phyloP scores from a whole-genome alignment of 1,284 basidiomycete species.

The Pholiota adiposa region DNA sequence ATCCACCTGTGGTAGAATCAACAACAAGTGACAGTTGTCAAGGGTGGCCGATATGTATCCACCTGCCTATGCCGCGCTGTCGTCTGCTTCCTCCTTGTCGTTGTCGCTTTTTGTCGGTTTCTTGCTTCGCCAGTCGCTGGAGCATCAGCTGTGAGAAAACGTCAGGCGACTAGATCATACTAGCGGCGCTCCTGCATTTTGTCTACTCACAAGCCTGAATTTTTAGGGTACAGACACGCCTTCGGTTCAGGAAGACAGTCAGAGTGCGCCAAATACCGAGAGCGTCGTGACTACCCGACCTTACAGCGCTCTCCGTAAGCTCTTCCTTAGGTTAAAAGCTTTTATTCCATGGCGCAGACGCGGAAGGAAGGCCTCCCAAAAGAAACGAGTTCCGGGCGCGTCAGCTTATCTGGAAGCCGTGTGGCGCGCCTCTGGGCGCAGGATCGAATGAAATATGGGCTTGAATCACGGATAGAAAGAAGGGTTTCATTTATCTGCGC shows the following conservation, averaged over 20 bases:
- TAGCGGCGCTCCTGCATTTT: background rate
- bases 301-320: background rate
- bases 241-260: constrained; percentile 1
- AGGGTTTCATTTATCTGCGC: background rate
- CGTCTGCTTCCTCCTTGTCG: background rate
- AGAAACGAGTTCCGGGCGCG: background rate
- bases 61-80: constrained; percentile 1
- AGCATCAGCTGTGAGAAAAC: background rate
- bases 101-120: background rate
- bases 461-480: constrained; percentile 3
- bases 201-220: background rate
- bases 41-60: constrained; percentile 2
- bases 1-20: constrained; percentile 6
- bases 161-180: background rate
- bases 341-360: background rate
- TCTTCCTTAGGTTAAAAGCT: background rate
- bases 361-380: background rate
- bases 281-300: background rate
- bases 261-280: too few relatives aligned
- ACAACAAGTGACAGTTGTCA: constrained; percentile 2
- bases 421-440: constrained; percentile 12
- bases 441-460: background rate
- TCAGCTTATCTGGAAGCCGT: constrained; percentile 5
- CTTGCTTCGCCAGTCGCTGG: background rate
- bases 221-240: background rate